A percentile compares a stretch with the other conserved stretches of the same genome.
Evolutionary conservation across 2,329 filamentous ascomycete genomes (phyloP).

Genomic region (Arachnomyces sp.): DNA sequence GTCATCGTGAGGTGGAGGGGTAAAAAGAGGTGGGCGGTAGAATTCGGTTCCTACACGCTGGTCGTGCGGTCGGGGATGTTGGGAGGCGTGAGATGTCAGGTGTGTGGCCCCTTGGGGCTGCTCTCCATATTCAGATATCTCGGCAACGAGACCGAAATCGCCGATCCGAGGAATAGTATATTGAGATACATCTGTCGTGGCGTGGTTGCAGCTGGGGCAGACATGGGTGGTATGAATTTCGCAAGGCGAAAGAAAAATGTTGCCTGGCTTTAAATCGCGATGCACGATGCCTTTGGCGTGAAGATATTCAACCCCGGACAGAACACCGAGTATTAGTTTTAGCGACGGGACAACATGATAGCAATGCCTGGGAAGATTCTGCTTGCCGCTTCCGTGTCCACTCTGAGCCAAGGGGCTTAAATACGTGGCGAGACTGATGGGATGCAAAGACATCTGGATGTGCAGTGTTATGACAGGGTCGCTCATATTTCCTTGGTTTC

Average conservation of each 20-base stretch:
- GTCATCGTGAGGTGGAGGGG: no score
- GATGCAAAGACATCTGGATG: conserved; percentile 62
- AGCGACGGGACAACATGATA: conserved; percentile 54
- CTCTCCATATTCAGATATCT: conserved; percentile 38
- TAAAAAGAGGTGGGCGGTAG: conserved; percentile 46
- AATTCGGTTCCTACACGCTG: conserved; percentile 51
- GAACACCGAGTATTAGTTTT: conserved; percentile 50
- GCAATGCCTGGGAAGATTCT: conserved; percentile 44
- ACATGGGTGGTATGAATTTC: conserved; percentile 38
- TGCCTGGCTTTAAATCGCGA: conserved; percentile 61
- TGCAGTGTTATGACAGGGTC: conserved; percentile 46
- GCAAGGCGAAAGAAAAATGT: conserved; percentile 54
- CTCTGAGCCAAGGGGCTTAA: conserved; percentile 35
- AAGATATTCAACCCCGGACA: conserved; percentile 59
- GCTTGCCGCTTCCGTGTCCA: conserved; percentile 14
- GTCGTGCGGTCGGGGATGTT: conserved; percentile 28
- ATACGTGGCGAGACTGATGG: conserved; percentile 54
- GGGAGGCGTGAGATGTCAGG: conserved; percentile 15
- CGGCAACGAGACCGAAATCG: conserved; percentile 60
- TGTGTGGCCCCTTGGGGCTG: conserved; percentile 14
- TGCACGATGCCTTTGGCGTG: conserved; percentile 56
- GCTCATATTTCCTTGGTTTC: conserved; percentile 14
- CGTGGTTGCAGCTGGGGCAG: conserved; percentile 10
- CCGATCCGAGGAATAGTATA: conserved; percentile 56
- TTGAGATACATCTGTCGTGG: conserved; percentile 15